A percentile compares a stretch with the other conserved stretches of the same genome.
Conservation (phyloP, 371 early-diverging fungal species). For the Umbelopsis sp. region DNA sequence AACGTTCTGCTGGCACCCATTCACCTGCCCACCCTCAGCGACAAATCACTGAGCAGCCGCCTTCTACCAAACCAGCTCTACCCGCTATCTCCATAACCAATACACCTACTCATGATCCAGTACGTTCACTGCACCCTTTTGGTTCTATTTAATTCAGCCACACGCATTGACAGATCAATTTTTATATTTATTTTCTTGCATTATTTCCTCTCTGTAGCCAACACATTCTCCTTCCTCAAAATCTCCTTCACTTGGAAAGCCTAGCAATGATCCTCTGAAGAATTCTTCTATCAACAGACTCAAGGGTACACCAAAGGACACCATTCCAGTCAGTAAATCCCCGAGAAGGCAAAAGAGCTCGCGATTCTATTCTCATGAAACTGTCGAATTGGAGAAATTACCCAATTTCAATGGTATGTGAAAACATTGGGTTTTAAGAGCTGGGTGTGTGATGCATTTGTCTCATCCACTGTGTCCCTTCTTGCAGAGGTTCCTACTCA, state of each 20-base stretch:
- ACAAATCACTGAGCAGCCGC: neutral
- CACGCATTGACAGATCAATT: neutral
- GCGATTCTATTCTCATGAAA: constrained; percentile 77
- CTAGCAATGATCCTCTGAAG: constrained; percentile 62
- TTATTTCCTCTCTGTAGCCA: neutral
- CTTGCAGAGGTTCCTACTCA: constrained; percentile 66
- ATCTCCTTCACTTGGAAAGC: constrained; percentile 15
- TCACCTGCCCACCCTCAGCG: neutral
- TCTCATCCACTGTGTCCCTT: too few relatives aligned
- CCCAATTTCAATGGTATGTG: constrained; percentile 75
- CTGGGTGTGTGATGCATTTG: too few relatives aligned
- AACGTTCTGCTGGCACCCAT: neutral
- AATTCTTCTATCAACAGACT: constrained; percentile 72
- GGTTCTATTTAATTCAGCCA: neutral
- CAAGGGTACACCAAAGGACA: constrained; percentile 80
- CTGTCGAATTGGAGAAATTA: constrained; percentile 75
- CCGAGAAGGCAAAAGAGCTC: constrained; percentile 88
- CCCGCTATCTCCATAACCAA: neutral
- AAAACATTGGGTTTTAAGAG: neutral
- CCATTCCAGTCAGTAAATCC: constrained; percentile 76
- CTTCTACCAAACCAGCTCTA: neutral
- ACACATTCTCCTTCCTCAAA: constrained; percentile 14
- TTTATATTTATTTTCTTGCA: neutral
- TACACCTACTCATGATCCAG: constrained; percentile 12
- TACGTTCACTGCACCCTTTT: neutral